These are phyloP conservation scores for Basipetospora chlamydospora DNA, from an alignment of 2,329 filamentous ascomycete species.

Conservation along the genomic window DNA sequence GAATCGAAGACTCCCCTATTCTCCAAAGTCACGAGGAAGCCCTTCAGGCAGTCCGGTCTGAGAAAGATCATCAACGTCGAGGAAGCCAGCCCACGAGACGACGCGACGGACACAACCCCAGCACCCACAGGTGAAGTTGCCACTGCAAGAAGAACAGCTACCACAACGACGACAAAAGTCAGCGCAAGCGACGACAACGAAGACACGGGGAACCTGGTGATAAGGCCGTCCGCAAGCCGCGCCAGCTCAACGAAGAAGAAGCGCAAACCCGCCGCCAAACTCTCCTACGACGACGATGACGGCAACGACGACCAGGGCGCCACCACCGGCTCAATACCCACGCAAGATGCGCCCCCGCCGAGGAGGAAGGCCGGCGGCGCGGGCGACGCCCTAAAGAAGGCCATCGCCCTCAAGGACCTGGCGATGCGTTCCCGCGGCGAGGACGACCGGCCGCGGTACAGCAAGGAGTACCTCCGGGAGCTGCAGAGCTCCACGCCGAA, in stretches of 20 bases:
- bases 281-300: slow-evolving; percentile 59
- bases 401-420: slow-evolving; percentile 32
- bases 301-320: slow-evolving; percentile 34
- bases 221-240: slow-evolving; percentile 32
- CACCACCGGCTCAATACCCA: not conserved
- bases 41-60: slow-evolving; percentile 42
- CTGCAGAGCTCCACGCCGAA: slow-evolving; percentile 75
- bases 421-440: slow-evolving; percentile 41
- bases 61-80: slow-evolving; percentile 38
- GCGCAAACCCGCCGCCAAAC: slow-evolving; percentile 45
- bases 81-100: slow-evolving; percentile 15
- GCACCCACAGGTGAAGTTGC: slow-evolving; percentile 3
- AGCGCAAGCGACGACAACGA: slow-evolving; percentile 26
- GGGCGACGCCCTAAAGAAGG: slow-evolving; percentile 34
- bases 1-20: slow-evolving; percentile 5
- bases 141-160: slow-evolving; percentile 6
- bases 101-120: slow-evolving; percentile 3
- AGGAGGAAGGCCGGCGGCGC: slow-evolving; percentile 51
- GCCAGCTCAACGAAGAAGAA: slow-evolving; percentile 48
- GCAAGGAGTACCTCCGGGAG: slow-evolving; percentile 72
- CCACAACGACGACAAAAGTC: slow-evolving; percentile 11
- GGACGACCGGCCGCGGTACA: slow-evolving; percentile 65
- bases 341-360: slow-evolving; percentile 33
- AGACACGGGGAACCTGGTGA: slow-evolving; percentile 30
- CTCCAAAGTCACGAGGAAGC: slow-evolving; percentile 32